Evolutionary conservation across 345 rosid genomes (phyloP).

Genomic region (Eucalyptus tenuipes): DNA sequence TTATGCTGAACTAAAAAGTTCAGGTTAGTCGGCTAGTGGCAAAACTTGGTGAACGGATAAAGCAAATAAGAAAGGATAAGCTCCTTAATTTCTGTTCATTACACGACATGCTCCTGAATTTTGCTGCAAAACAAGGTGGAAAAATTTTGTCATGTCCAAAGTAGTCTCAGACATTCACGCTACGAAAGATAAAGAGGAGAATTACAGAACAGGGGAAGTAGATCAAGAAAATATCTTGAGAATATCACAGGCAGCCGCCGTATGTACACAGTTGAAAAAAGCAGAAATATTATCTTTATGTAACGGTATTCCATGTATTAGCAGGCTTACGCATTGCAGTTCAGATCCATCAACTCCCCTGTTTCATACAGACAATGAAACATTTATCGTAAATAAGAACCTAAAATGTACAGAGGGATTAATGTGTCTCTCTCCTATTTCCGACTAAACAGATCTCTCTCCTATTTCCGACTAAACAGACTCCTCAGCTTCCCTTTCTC

Average conservation of each 20-base stretch:
- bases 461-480: constrained; percentile 57
- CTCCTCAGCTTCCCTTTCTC: constrained; percentile 71
- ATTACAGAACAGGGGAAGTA: neutral
- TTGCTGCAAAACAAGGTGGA: neutral
- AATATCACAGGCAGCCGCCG: neutral
- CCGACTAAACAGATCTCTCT: constrained; percentile 31
- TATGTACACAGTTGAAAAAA: neutral
- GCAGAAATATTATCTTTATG: neutral
- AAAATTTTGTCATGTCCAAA: neutral
- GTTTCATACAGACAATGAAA: neutral
- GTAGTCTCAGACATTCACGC: neutral
- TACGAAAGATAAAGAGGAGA: neutral
- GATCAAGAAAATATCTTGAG: neutral
- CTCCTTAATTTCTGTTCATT: neutral
- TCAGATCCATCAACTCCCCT: neutral
- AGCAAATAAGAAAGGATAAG: neutral
- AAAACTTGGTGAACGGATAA: neutral
- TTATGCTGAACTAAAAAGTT: neutral
- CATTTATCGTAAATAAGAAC: neutral
- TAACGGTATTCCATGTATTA: constrained; percentile 5
- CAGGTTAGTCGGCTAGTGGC: neutral
- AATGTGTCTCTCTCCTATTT: constrained; percentile 21
- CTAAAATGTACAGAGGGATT: constrained; percentile 6
- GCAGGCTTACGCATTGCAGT: neutral
- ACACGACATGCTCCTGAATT: neutral